Evolutionary conservation across 495 filamentous ascomycete genomes (phyloP), one percentile per base, ranked within the genome.

Genomic region (Penicillium egyptiacum): DNA sequence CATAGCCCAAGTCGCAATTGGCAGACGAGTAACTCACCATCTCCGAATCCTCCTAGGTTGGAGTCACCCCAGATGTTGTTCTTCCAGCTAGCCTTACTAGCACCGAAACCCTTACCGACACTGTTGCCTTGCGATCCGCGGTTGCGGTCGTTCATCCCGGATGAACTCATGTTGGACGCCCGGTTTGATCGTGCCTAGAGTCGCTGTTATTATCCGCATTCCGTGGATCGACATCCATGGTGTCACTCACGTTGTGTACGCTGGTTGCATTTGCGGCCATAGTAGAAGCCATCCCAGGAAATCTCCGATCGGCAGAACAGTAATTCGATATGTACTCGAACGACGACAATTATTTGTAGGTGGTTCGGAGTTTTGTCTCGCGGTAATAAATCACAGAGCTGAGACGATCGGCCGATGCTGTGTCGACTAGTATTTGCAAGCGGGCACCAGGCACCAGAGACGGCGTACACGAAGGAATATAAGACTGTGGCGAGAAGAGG

Each of bases 1-100:
- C 37, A 40, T 3, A 3, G 17, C 57, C 35, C 19, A 17, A 14
- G 11, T 30, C n/a, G 7, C 17, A 43, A 53, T 53, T 2, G 43
- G 4, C 20, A 26, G 11, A 23, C 14, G 1, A 35, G 4, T 12
- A 19, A 55, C 62, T 63, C 69, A 68, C 72, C 69, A 59, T 78
- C 74, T 23, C 65, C 69, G 45, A 87, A 81, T 25, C 73, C 75
- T 63, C 72, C 74, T 48, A 85, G 78, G 41, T 75, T 70, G 40
- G 65, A 70, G 64, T 76, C 83, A 39, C 80, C 77, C 86, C 86
- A 90, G 20, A 90, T 88, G 33, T 75, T 82, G 60, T 66, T 75
- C 20, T 72, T 79, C 74, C 83, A 84, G 72, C 79, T 80, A 19
- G 73, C 62, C 40, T 75, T 78, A 50, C 73, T 67, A 68, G 65